Evolutionary conservation across 768 basidiomycete species (phyloP).

Genomic region (Suillus subalutaceus): DNA sequence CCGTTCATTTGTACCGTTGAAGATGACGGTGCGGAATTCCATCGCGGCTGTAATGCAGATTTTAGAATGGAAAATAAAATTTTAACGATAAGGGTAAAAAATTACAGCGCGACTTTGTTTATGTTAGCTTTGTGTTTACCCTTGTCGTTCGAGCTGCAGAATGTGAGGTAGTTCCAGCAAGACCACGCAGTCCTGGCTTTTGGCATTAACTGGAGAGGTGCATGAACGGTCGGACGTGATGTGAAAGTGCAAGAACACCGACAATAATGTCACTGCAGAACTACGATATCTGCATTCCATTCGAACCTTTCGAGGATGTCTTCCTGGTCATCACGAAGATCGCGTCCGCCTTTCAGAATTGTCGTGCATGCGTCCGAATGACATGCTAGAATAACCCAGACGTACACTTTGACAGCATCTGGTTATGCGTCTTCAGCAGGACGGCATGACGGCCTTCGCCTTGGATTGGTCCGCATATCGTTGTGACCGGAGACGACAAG

Average conservation of each 20-base stretch:
- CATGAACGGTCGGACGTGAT: background rate
- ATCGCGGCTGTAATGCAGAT: background rate
- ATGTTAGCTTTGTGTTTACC: conserved; percentile 48
- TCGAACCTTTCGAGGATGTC: conserved; percentile 52
- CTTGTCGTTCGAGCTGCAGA: conserved; percentile 39
- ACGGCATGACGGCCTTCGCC: too few species aligned
- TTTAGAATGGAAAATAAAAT: background rate
- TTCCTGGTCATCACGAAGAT: too few species aligned
- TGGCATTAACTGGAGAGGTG: conserved; percentile 62
- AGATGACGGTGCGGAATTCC: background rate
- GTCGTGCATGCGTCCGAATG: too few species aligned
- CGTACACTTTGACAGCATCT: too few species aligned
- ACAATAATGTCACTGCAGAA: conserved; percentile 21
- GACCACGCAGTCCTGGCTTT: conserved; percentile 63
- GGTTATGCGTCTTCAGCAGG: too few species aligned
- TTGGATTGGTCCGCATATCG: conserved; percentile 40
- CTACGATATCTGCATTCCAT: conserved; percentile 44
- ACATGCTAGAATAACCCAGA: too few species aligned
- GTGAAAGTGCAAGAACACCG: conserved; percentile 22
- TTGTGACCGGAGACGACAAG: conserved; percentile 56
- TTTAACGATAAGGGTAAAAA: conserved; percentile 10
- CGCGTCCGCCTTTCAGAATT: too few species aligned
- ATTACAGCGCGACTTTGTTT: conserved; percentile 65
- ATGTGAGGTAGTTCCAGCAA: conserved; percentile 80
- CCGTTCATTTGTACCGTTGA: background rate